phyloP scores from a whole-genome alignment of 2,329 filamentous ascomycete species.

The Emmonsia crescens region DNA sequence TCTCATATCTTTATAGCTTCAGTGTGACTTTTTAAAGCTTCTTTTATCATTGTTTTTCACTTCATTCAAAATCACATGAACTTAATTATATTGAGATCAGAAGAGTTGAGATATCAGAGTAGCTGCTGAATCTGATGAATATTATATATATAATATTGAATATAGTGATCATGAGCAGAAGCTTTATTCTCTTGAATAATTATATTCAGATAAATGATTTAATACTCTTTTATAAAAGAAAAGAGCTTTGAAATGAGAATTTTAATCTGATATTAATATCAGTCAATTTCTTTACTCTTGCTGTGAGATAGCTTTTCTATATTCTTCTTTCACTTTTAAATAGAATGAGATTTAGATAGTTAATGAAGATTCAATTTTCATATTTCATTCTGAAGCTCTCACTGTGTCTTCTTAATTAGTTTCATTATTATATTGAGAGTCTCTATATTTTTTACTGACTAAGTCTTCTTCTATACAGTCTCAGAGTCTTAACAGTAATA shows the following conservation, averaged over 20 bases:
- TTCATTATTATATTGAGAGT: slow-evolving; percentile 13
- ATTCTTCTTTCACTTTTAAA: slow-evolving; percentile 12
- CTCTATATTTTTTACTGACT: slow-evolving; percentile 11
- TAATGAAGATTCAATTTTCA: slow-evolving; percentile 10
- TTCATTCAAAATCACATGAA: slow-evolving; percentile 12
- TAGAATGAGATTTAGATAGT: slow-evolving; percentile 5
- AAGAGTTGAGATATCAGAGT: not conserved
- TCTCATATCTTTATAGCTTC: slow-evolving; percentile 4
- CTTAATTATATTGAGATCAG: slow-evolving; percentile 13
- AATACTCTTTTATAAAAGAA: not conserved
- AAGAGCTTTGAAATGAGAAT: not conserved
- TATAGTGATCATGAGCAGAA: not conserved
- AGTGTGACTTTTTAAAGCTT: slow-evolving; percentile 1
- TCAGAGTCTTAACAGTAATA: slow-evolving; percentile 17
- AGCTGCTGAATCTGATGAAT: not conserved
- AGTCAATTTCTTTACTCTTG: slow-evolving; percentile 8
- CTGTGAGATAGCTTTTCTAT: slow-evolving; percentile 11
- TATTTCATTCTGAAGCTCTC: slow-evolving; percentile 14
- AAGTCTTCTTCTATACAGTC: slow-evolving; percentile 13
- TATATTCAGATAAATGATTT: not conserved
- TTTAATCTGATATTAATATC: not conserved
- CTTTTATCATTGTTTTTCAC: slow-evolving; percentile 4
- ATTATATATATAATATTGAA: not conserved
- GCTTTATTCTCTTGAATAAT: not conserved
- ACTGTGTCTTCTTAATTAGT: slow-evolving; percentile 8